Base-by-base conservation (phyloP, 768 basidiomycete species). In the Fomitopsis serialis region DNA sequence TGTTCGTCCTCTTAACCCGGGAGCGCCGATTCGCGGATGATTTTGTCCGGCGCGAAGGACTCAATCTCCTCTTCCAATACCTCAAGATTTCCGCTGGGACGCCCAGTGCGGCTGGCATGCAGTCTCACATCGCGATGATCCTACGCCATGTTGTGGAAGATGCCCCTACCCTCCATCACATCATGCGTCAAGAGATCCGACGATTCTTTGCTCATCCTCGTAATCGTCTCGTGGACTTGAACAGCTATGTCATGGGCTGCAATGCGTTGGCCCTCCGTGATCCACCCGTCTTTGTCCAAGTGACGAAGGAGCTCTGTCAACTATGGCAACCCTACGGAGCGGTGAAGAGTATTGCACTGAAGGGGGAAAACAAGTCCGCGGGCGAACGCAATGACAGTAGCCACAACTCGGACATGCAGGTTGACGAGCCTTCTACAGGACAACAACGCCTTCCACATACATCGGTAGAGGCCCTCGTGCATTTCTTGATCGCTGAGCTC, bases 131-230 rank as follows among this genome's bases (percentile, higher is more conserved):
- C 50, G 84, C 85, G 40, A 89, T 87, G 62, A 88, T 98, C 56
- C 74, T 98, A n/a, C 87, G 97, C 7, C 97, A 99, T 64, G 71
- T 92, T 49, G 81, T 95, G 46, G 97, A 99, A 69, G 91, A 94
- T 58, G 62, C 75, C 2, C 64, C 71, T 2, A 78, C 77, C 8
- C 66, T 98, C 42, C 78, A 81, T 52, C 74, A 72, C 10, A 76
- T 91, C 60, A 94, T 99, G 83, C 80, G 80, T 22, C 84, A 89
- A 57, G 87, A 92, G 54, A 78, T 98, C 63, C 87, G 83, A 60
- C 80, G 85, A 2, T 93, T 87, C 72, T 85, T 97, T 61, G 70
- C 78, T 3, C 84, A 87, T 56, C 78, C 89, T 29, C 84, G 91
- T 29, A 78, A 82, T 12, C 82, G 80, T 17, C 67, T 78, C 19